Evolutionary conservation across 495 filamentous ascomycete species (phyloP).

Genomic region (Hypoxylon perforatum): DNA sequence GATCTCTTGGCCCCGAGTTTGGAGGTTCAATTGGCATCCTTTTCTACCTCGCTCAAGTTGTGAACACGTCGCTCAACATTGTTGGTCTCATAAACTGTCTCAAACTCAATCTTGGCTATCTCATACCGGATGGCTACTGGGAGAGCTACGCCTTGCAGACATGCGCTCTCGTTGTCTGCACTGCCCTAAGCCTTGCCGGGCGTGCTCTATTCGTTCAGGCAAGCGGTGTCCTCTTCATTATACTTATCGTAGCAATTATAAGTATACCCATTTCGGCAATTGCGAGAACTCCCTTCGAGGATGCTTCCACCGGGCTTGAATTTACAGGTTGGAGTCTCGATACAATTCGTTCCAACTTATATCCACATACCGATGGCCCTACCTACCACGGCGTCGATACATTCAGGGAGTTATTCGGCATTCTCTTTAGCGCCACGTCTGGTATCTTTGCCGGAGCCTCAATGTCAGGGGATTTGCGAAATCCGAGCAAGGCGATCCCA

Average conservation of each 20-base stretch:
- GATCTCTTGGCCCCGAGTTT: constrained; percentile 88
- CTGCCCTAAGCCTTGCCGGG: constrained; percentile 80
- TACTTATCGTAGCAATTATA: constrained; percentile 78
- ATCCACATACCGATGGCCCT: constrained; percentile 59
- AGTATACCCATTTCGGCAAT: constrained; percentile 85
- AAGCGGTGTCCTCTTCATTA: constrained; percentile 80
- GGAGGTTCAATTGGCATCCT: constrained; percentile 92
- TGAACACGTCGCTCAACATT: constrained; percentile 91
- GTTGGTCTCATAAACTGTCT: constrained; percentile 88
- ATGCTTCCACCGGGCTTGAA: constrained; percentile 68
- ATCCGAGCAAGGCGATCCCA: constrained; percentile 87
- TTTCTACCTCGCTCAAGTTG: constrained; percentile 84
- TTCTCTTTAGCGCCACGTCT: constrained; percentile 84
- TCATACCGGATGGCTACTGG: constrained; percentile 77
- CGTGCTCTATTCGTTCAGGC: constrained; percentile 83
- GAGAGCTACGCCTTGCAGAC: constrained; percentile 84
- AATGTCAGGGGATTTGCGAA: constrained; percentile 88
- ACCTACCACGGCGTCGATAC: constrained; percentile 71
- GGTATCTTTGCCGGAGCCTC: constrained; percentile 80
- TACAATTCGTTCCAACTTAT: constrained; percentile 78
- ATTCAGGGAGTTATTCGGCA: constrained; percentile 86
- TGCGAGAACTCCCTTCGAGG: constrained; percentile 72
- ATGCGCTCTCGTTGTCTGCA: constrained; percentile 76
- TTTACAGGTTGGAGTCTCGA: constrained; percentile 79
- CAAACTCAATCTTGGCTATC: constrained; percentile 78